These are phyloP conservation scores for Sicyos baderoa DNA, from an alignment of 306 rosid genomes.

Conservation along the genomic window DNA sequence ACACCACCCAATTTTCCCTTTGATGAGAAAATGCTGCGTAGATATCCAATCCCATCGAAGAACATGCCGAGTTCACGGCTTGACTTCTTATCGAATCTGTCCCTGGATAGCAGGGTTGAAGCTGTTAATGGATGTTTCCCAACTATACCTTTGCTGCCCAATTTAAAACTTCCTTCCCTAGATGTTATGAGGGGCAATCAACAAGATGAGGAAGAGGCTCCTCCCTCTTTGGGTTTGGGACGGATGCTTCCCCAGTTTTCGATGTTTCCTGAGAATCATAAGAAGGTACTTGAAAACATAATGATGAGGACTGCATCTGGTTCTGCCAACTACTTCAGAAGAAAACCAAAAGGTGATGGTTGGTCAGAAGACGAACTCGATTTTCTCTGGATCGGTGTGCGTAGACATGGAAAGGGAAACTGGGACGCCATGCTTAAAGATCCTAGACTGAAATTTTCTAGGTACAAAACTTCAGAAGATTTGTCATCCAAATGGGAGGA, in stretches of 20 bases:
- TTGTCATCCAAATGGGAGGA: conserved; percentile 86
- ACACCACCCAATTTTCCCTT: conserved; percentile 63
- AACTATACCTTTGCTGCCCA: conserved; percentile 63
- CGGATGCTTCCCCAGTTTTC: conserved; percentile 53
- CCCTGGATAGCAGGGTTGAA: conserved; percentile 63
- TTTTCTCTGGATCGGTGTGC: conserved; percentile 95
- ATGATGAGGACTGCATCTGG: conserved; percentile 92
- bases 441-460: conserved; percentile 72
- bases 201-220: conserved; percentile 47
- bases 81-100: conserved; percentile 68
- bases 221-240: conserved; percentile 70
- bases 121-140: conserved; percentile 54
- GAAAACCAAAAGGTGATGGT: conserved; percentile 59
- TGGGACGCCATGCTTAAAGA: conserved; percentile 91
- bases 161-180: conserved; percentile 61
- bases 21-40: conserved; percentile 67
- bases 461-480: conserved; percentile 64
- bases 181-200: conserved; percentile 64
- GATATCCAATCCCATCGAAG: conserved; percentile 63
- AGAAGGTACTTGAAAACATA: conserved; percentile 95
- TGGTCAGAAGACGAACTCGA: conserved; percentile 99
- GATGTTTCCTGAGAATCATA: conserved; percentile 81
- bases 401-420: conserved; percentile 91
- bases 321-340: conserved; percentile 39
- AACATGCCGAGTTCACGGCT: conserved; percentile 48